Base-by-base conservation (phyloP, 2,329 filamentous ascomycete species). In the Pseudocercospora eumusae region DNA sequence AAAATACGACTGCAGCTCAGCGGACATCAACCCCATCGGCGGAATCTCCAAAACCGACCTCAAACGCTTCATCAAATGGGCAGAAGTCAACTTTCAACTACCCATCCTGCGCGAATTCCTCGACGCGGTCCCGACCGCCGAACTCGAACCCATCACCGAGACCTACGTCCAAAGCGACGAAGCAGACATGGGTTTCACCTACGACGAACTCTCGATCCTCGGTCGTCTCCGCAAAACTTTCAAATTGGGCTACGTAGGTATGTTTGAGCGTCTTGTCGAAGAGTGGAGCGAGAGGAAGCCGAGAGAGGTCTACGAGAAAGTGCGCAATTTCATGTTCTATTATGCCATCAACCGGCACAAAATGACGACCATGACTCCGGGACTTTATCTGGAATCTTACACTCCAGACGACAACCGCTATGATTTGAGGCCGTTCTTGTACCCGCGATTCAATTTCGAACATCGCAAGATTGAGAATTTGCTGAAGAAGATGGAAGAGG, bases 11-110 rank as follows among this genome's bases (percentile, higher is more conserved):
- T 85, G 82, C 69, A 75, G 71, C 7, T 76, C 74, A n/a, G 80
- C 80, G 15, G 78, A 81, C 68, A 78, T 88, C 71, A 86, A 88
- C 68, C 87, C 87, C 3, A 87, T 89, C 56, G 86, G 85, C 15
- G 81, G 81, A 10, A 84, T 87, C 60, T 82, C 79, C 61, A 92
- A 91, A 74, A 85, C 81, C 1, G 89, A 92, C 68, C 78, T 91
- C 1, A 90, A 89, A 73, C 76, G 82, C 9, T 92, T 93, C 76
- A 89, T 92, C 62, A 78, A 77, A n/a, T 92, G 85, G 81, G 83
- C 86, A 2, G 75, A 79, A 57, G 77, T 73, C 18, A 77, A 81
- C 36, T 91, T 89, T 70, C 74, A 82, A 4, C 75, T 93, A 0
- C 86, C 87, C 0, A 84, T 89, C 57, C 81, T 92, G 1, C 75